Base-by-base conservation (phyloP, 2,329 filamentous ascomycete species). In the Diplodia sapinea region DNA sequence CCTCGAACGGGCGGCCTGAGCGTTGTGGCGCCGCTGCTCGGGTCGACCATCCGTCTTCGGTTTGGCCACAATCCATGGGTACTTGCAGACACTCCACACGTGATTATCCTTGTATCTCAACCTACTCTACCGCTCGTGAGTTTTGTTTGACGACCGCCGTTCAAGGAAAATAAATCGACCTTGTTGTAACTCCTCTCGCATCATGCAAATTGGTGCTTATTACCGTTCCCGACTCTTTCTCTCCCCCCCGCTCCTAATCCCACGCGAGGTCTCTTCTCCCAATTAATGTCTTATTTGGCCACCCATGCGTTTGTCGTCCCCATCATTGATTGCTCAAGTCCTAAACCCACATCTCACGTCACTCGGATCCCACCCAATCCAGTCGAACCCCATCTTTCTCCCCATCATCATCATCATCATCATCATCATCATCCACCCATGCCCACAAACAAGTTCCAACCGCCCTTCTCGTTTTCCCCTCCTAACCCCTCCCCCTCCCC, bases 1-100 rank as follows among this genome's bases (percentile, higher is more conserved):
- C 40, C 4, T 61, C 55, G 36, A 57, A 43, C 55, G 36, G 55
- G 55, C 55, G 33, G 33, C n/a, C 33, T 40, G 33, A 49, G 56
- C 56, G 29, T 17, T 7, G 31, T 55, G 43, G 17, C 43, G 54
- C n/a, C 57, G 20, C 57, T 29, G 23, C 57, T 49, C 57, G 57
- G 40, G 40, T 61, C 57, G 38, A 49, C 40, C 26, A 31, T 49
- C 57, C 40, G 26, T 11, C 26, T 50, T 50, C 26, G 17, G 57
- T 29, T 29, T 61, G 50, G 57, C 23, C 36, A 43, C 54, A 11
- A 20, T 8, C 8, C 54, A 36, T 36, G 33, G 9, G 6, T 15
- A 11, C 33, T 9, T 6, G 9, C 17, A 3, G 11, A 29, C 36
- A 13, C n/a, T 11, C 11, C 33, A 11, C 31, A 26, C 54, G 38